These are phyloP conservation scores for Crithidia mellificae DNA, from an alignment of 208 protist genomes.

Conservation along the genomic window DNA sequence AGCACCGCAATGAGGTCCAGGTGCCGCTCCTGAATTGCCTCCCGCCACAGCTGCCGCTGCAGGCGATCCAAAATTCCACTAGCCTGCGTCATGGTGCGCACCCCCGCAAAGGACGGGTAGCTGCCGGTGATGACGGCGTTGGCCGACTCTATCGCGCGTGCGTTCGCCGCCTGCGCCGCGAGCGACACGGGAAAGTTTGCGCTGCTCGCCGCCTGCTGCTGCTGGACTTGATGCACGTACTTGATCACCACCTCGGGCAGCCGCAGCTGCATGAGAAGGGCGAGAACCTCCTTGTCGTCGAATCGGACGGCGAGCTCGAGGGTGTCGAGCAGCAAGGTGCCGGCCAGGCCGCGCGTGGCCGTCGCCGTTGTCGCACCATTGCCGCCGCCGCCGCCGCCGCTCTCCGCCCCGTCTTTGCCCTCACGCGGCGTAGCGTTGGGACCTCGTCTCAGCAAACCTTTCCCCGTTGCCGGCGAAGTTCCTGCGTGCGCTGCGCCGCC, in stretches of 20 bases:
- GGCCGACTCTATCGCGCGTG: constrained; percentile 19
- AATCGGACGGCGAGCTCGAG: constrained; percentile 77
- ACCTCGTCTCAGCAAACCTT: neutral
- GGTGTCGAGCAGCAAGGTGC: constrained; percentile 61
- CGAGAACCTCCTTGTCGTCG: constrained; percentile 64
- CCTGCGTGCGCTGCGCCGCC: neutral
- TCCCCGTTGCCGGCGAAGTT: neutral
- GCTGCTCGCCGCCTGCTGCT: constrained; percentile 7
- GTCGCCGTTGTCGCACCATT: neutral
- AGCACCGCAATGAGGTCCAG: constrained; percentile 68
- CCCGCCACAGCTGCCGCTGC: constrained; percentile 47
- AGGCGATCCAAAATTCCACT: constrained; percentile 33
- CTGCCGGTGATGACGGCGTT: constrained; percentile 16
- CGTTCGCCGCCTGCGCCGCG: constrained; percentile 4
- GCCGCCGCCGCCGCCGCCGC: neutral
- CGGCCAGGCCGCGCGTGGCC: constrained; percentile 18
- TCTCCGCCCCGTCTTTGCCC: neutral
- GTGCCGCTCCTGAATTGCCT: constrained; percentile 56
- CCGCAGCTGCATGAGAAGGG: constrained; percentile 43
- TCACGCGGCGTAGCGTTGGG: neutral
- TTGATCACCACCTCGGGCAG: constrained; percentile 34
- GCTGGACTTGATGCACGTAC: constrained; percentile 20
- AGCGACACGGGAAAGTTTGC: neutral
- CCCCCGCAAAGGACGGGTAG: constrained; percentile 44
- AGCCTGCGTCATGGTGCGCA: constrained; percentile 31